A percentile compares a stretch with the other conserved stretches of the same genome.
These are phyloP conservation scores for Cryphonectria parasitica DNA, from an alignment of 2,329 filamentous ascomycete species.

Conservation along the genomic window DNA sequence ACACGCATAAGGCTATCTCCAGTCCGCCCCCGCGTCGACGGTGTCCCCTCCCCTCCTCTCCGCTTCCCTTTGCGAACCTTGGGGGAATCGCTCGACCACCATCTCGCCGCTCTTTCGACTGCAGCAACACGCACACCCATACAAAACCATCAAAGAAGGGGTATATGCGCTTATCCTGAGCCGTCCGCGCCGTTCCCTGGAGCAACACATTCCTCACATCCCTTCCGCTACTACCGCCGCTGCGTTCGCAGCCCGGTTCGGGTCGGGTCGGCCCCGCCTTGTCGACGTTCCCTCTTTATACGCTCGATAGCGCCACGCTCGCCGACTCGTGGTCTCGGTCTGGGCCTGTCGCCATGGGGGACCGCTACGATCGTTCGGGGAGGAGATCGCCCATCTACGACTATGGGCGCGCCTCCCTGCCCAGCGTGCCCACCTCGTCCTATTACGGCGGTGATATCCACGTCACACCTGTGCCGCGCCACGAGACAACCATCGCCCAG, in stretches of 20 bases:
- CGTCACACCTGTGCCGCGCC: constrained; percentile 50
- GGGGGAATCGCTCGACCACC: not conserved
- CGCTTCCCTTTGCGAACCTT: constrained; percentile 9
- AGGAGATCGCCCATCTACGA: constrained; percentile 50
- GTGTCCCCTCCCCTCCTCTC: constrained; percentile 15
- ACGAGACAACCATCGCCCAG: constrained; percentile 31
- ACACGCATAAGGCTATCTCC: constrained; percentile 28
- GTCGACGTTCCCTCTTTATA: not conserved
- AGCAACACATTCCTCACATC: not conserved
- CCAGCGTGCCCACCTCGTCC: constrained; percentile 41
- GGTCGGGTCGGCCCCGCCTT: not conserved
- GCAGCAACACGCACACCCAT: not conserved
- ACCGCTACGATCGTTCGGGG: constrained; percentile 50
- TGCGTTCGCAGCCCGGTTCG: not conserved
- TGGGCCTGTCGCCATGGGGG: constrained; percentile 45
- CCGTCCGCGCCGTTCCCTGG: constrained; percentile 10
- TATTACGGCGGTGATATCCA: constrained; percentile 59
- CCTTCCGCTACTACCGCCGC: not conserved
- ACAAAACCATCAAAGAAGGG: constrained; percentile 17
- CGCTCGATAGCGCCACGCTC: not conserved
- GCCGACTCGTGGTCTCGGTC: not conserved
- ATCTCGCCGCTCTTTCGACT: not conserved
- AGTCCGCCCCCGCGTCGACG: not conserved
- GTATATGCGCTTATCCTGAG: not conserved
- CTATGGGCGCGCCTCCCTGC: constrained; percentile 59